Evolutionary conservation across 306 rosid genomes (phyloP).

Genomic region (Rosa persica): DNA sequence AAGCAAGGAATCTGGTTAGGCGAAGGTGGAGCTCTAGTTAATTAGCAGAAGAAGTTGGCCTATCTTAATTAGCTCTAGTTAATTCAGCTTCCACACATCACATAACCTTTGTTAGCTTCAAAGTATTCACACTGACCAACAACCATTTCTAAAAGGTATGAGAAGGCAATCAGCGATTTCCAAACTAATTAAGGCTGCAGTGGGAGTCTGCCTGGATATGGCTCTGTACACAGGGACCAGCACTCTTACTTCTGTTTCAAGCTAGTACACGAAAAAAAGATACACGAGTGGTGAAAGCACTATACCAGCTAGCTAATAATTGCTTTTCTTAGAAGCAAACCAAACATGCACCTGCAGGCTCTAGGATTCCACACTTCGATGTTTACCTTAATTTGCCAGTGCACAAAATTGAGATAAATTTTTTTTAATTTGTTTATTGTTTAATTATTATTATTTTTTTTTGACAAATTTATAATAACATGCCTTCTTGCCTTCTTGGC

Average conservation of each 20-base stretch:
- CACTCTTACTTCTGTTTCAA: slow-evolving; percentile 20
- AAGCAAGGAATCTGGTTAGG: no score
- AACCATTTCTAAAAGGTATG: neutral
- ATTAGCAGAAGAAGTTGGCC: no score
- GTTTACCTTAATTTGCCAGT: neutral
- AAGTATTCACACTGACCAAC: neutral
- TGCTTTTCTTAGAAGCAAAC: slow-evolving; percentile 77
- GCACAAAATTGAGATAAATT: neutral
- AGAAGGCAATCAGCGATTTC: neutral
- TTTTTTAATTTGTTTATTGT: no score
- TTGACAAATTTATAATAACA: no score
- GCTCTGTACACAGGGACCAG: neutral
- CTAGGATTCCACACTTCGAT: neutral
- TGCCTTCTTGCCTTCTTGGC: no score
- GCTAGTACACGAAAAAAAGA: slow-evolving; percentile 16
- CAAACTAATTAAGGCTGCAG: neutral
- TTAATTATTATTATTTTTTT: no score
- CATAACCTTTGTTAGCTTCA: neutral
- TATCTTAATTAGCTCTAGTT: neutral
- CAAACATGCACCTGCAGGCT: neutral
- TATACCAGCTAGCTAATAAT: slow-evolving; percentile 12
- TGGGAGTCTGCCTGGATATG: neutral
- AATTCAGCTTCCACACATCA: neutral
- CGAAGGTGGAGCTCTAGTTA: no score
- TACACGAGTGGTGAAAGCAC: slow-evolving; percentile 14